These are phyloP conservation scores for Phycomyces nitens DNA, from an alignment of 192 early-diverging fungal genomes.

Conservation along the genomic window DNA sequence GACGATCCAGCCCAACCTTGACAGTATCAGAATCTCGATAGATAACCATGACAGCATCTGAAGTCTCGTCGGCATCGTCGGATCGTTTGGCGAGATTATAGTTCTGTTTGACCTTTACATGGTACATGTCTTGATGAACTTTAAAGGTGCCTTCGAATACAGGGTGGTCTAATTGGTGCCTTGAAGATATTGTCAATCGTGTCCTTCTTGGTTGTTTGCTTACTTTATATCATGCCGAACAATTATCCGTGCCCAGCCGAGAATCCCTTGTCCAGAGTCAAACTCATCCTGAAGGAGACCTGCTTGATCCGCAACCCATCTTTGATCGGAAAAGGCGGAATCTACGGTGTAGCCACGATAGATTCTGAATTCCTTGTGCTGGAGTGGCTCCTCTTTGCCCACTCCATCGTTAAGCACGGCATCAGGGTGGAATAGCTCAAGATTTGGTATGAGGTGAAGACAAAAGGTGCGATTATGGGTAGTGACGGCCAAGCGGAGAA, in stretches of 20 bases:
- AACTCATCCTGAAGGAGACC: constrained; percentile 38
- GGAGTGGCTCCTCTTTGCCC: constrained; percentile 12
- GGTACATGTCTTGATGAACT: constrained; percentile 49
- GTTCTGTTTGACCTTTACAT: constrained; percentile 51
- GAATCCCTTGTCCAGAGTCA: constrained; percentile 11
- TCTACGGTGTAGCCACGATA: constrained; percentile 50
- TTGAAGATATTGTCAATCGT: neutral
- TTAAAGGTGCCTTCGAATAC: constrained; percentile 60
- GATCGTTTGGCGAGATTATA: constrained; percentile 52
- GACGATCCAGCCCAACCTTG: neutral
- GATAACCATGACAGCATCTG: constrained; percentile 25
- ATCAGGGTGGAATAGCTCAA: constrained; percentile 64
- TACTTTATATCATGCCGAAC: constrained; percentile 7
- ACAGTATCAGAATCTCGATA: constrained; percentile 27
- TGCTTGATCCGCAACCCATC: constrained; percentile 44
- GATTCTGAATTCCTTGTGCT: constrained; percentile 47
- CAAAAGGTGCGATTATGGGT: constrained; percentile 65
- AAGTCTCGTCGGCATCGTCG: constrained; percentile 43
- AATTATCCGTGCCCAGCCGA: constrained; percentile 2
- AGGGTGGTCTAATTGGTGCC: constrained; percentile 25
- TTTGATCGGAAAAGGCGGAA: constrained; percentile 13
- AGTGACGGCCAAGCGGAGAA: constrained; percentile 50
- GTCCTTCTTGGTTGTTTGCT: neutral
- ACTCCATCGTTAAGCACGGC: constrained; percentile 38
- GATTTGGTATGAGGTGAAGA: constrained; percentile 65